phyloP scores from a whole-genome alignment of 371 early-diverging fungal genomes.

The Zychaea mexicana region DNA sequence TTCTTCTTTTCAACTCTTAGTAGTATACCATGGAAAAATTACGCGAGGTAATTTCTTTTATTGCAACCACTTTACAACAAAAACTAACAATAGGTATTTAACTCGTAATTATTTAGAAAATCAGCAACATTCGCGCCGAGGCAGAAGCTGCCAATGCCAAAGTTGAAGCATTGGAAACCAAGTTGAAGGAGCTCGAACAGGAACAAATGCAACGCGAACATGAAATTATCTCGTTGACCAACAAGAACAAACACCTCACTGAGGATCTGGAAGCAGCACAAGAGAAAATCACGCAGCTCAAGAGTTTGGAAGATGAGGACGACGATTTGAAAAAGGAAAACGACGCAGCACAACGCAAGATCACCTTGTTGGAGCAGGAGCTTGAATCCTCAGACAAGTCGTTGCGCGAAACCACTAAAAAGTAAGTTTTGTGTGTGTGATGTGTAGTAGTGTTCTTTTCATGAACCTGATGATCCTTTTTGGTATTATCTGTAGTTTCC shows the following conservation, averaged over 20 bases:
- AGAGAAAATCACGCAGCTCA: slow-evolving; percentile 61
- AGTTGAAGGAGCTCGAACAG: slow-evolving; percentile 59
- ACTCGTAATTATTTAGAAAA: slow-evolving; percentile 49
- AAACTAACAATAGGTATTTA: not conserved
- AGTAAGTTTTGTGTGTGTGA: too few species aligned
- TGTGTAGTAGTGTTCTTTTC: slow-evolving; percentile 1
- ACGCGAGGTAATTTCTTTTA: slow-evolving; percentile 30
- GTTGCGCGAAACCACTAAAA: slow-evolving; percentile 68
- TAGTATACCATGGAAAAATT: slow-evolving; percentile 38
- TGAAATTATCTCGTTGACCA: slow-evolving; percentile 69
- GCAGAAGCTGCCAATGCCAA: slow-evolving; percentile 67
- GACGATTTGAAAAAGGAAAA: slow-evolving; percentile 67
- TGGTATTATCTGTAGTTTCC: slow-evolving; percentile 51
- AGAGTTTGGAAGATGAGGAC: slow-evolving; percentile 61
- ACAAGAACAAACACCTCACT: slow-evolving; percentile 63
- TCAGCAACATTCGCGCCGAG: slow-evolving; percentile 66
- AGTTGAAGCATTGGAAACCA: slow-evolving; percentile 64
- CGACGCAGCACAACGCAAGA: slow-evolving; percentile 66
- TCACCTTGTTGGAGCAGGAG: slow-evolving; percentile 67
- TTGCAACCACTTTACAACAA: not conserved
- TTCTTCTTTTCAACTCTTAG: slow-evolving; percentile 5
- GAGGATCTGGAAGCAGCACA: slow-evolving; percentile 67
- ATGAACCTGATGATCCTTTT: not conserved
- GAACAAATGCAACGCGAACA: slow-evolving; percentile 69
- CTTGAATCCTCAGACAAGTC: slow-evolving; percentile 67